phyloP scores from a whole-genome alignment of 148 eudicot genomes.

The Cornus kousa region DNA sequence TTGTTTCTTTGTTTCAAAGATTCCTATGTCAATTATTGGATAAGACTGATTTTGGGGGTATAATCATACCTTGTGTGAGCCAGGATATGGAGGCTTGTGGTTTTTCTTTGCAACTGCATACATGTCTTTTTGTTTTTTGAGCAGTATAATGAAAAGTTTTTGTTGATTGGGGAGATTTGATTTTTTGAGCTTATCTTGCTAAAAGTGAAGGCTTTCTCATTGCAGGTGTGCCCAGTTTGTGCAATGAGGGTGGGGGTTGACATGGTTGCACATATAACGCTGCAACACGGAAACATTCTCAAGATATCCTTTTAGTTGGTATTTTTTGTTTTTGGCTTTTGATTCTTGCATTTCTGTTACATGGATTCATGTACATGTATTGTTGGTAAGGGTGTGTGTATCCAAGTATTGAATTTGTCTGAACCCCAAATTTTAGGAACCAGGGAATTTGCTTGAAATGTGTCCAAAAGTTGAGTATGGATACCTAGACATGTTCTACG shows the following conservation, averaged over 20 bases:
- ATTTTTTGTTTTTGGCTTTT: neutral
- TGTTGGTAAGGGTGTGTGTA: no score
- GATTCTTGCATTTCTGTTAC: neutral
- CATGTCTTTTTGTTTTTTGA: neutral
- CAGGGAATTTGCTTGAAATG: no score
- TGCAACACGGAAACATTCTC: slow-evolving; percentile 87
- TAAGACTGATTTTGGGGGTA: neutral
- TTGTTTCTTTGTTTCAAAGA: neutral
- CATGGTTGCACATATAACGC: slow-evolving; percentile 95
- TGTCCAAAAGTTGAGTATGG: no score
- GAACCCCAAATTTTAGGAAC: no score
- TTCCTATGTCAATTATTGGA: neutral
- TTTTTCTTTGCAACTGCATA: neutral
- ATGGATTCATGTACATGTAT: no score
- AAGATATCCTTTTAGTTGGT: slow-evolving; percentile 81
- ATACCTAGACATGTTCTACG: no score
- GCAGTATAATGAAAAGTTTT: neutral
- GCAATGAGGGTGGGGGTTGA: slow-evolving; percentile 82
- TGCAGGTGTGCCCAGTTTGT: slow-evolving; percentile 98
- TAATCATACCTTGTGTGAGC: neutral
- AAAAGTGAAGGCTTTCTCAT: slow-evolving; percentile 12
- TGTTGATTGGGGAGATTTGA: neutral
- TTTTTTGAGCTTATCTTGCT: neutral
- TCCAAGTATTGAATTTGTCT: no score
- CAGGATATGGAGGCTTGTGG: neutral